A percentile compares a stretch with the other conserved stretches of the same genome.
Evolutionary conservation across 805 yeast species (phyloP).

Genomic region (Blastobotrys americana): DNA sequence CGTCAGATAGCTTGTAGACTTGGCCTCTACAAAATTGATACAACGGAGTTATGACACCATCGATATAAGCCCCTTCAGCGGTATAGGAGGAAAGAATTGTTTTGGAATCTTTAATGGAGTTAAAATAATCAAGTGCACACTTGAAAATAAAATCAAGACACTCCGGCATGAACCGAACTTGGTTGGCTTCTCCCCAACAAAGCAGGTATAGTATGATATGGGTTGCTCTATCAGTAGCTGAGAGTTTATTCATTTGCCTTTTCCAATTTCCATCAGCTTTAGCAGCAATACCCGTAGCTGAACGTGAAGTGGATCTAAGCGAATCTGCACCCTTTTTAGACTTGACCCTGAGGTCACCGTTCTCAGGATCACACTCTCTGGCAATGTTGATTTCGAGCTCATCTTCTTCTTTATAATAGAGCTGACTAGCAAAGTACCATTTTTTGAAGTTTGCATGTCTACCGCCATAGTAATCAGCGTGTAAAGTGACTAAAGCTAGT

Average conservation of each 20-base stretch:
- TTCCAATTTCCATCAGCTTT: slow-evolving; percentile 76
- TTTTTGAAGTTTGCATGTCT: slow-evolving; percentile 76
- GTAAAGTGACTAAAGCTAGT: slow-evolving; percentile 67
- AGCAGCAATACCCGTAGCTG: neutral
- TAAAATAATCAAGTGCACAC: slow-evolving; percentile 84
- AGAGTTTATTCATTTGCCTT: slow-evolving; percentile 46
- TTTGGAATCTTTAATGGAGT: slow-evolving; percentile 45
- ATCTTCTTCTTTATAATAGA: slow-evolving; percentile 68
- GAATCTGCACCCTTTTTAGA: neutral
- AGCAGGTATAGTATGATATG: slow-evolving; percentile 58
- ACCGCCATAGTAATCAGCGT: slow-evolving; percentile 91
- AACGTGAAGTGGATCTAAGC: neutral
- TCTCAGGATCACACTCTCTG: slow-evolving; percentile 22
- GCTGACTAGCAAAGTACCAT: slow-evolving; percentile 87
- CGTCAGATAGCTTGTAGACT: slow-evolving; percentile 51
- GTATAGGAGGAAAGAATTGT: slow-evolving; percentile 39
- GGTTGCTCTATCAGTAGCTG: slow-evolving; percentile 51
- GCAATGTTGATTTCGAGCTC: slow-evolving; percentile 58
- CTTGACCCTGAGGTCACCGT: neutral
- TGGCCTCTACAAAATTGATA: slow-evolving; percentile 64
- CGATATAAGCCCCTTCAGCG: slow-evolving; percentile 69
- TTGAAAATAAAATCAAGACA: slow-evolving; percentile 89
- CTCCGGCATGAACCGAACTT: slow-evolving; percentile 87
- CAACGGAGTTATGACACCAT: slow-evolving; percentile 86
- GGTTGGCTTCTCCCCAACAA: slow-evolving; percentile 76